Conservation (phyloP, 2,329 filamentous ascomycete species). For the Colletotrichum tropicale region DNA sequence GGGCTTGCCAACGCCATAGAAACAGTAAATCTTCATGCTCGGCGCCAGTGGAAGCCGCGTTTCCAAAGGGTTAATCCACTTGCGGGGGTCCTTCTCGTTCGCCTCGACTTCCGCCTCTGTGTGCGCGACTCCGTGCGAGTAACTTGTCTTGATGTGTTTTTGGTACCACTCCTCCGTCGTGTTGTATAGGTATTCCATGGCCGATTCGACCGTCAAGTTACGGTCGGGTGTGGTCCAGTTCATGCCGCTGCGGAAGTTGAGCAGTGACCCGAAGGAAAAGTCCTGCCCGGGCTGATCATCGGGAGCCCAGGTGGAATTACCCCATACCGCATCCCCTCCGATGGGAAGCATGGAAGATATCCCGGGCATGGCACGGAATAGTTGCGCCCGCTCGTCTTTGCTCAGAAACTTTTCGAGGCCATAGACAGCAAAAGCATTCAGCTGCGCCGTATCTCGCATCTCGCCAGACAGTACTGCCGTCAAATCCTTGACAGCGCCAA, state of each 20-base stretch:
- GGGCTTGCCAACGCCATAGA: constrained; percentile 93
- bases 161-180: constrained; percentile 87
- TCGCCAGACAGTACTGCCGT: constrained; percentile 92
- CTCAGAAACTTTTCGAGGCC: constrained; percentile 95
- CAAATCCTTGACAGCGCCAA: constrained; percentile 89
- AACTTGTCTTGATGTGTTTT: constrained; percentile 72
- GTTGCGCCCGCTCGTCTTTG: constrained; percentile 86
- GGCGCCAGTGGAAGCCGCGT: constrained; percentile 86
- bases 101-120: constrained; percentile 80
- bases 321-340: constrained; percentile 94
- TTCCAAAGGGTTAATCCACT: constrained; percentile 96
- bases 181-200: constrained; percentile 78
- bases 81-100: constrained; percentile 76
- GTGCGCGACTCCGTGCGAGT: constrained; percentile 88
- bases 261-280: constrained; percentile 76
- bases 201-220: constrained; percentile 83
- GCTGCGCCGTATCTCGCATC: constrained; percentile 97
- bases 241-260: constrained; percentile 77
- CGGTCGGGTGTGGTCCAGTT: constrained; percentile 67
- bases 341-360: constrained; percentile 97
- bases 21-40: constrained; percentile 93
- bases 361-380: constrained; percentile 96
- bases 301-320: constrained; percentile 83
- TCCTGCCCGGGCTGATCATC: constrained; percentile 80
- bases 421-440: constrained; percentile 96